Conservation (phyloP, 495 filamentous ascomycete genomes). For the Hyaloscypha variabilis region DNA sequence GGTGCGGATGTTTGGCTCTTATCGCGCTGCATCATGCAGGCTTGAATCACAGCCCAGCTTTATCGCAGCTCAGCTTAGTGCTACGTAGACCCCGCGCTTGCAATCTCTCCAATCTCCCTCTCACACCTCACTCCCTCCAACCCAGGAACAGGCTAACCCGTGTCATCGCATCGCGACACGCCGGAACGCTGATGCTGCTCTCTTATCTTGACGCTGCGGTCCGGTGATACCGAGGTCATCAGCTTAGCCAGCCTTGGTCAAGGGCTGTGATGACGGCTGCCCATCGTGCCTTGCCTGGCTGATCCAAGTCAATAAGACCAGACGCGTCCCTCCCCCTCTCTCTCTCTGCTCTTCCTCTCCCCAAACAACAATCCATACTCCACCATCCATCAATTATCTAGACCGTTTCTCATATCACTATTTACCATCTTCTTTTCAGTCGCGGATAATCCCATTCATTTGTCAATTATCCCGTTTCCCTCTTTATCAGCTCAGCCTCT, state of each 20-base stretch:
- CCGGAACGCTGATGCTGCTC: background rate
- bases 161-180: conserved; percentile 9
- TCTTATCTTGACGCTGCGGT: background rate
- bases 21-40: conserved; percentile 13
- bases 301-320: conserved; percentile 12
- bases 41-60: conserved; percentile 9
- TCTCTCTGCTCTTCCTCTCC: conserved; percentile 4
- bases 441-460: conserved; percentile 24
- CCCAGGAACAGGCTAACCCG: conserved; percentile 1
- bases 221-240: conserved; percentile 11
- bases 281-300: conserved; percentile 13
- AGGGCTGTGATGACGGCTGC: conserved; percentile 5
- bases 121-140: background rate
- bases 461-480: conserved; percentile 15
- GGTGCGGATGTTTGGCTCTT: conserved; percentile 4
- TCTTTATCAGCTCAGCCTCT: conserved; percentile 19
- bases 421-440: background rate
- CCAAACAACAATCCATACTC: conserved; percentile 13
- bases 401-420: conserved; percentile 7
- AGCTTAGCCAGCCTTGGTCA: conserved; percentile 7
- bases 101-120: conserved; percentile 9
- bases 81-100: conserved; percentile 5
- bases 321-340: conserved; percentile 6
- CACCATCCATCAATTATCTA: conserved; percentile 6
- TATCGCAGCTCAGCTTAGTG: conserved; percentile 2